phyloP scores from a whole-genome alignment of 1,139 yeast genomes.

The Nakaseomyces kungkrabaensis region DNA sequence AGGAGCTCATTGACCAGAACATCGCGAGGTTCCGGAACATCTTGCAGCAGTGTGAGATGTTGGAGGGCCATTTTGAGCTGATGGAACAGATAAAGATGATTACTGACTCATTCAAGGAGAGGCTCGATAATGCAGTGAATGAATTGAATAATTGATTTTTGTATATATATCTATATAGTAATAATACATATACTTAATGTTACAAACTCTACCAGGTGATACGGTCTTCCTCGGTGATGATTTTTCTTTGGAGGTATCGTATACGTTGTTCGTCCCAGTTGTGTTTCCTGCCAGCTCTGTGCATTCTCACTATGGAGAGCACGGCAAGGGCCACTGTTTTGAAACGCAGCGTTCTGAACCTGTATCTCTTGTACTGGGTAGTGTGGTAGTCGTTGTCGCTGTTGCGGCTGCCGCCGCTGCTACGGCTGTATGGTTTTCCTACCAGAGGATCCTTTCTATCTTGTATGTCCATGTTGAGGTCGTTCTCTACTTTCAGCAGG shows the following conservation, averaged over 20 bases:
- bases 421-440: not conserved
- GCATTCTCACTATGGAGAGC: constrained; percentile 24
- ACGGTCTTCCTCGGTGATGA: constrained; percentile 18
- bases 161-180: not conserved
- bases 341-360: constrained; percentile 13
- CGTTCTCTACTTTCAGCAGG: constrained; percentile 21
- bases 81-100: constrained; percentile 46
- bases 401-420: too few relatives aligned
- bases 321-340: constrained; percentile 25
- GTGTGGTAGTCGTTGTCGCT: not conserved
- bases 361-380: not conserved
- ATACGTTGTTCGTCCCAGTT: constrained; percentile 23
- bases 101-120: constrained; percentile 21
- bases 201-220: constrained; percentile 18
- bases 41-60: constrained; percentile 40
- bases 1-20: constrained; percentile 35
- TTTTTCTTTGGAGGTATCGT: constrained; percentile 22
- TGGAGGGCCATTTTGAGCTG: constrained; percentile 57
- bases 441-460: not conserved
- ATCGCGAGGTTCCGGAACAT: constrained; percentile 37
- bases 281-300: constrained; percentile 16
- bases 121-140: constrained; percentile 15
- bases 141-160: constrained; percentile 6
- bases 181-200: not conserved
- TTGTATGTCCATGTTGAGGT: constrained; percentile 9